Conservation (phyloP, 495 filamentous ascomycete species). For the Physcia stellaris region DNA sequence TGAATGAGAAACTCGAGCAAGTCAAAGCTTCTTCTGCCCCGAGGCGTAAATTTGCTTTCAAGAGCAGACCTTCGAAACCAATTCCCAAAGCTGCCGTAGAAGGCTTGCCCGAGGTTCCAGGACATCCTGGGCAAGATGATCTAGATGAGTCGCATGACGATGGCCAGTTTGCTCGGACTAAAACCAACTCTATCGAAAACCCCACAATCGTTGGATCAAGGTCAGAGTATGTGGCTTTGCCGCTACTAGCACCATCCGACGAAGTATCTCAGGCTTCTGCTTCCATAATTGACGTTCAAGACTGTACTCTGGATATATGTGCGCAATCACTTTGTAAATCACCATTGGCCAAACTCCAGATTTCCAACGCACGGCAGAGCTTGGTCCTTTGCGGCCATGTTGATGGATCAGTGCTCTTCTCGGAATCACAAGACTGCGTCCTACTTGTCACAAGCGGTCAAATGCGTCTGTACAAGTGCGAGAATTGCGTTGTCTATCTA, state of each 20-base stretch:
- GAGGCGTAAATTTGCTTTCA: constrained; percentile 61
- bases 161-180: not conserved
- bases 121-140: not conserved
- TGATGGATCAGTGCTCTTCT: constrained; percentile 69
- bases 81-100: not conserved
- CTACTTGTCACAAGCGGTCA: constrained; percentile 68
- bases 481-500: constrained; percentile 53
- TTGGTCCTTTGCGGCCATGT: constrained; percentile 67
- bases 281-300: constrained; percentile 53
- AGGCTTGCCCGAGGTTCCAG: not conserved
- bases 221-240: not conserved
- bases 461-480: constrained; percentile 79
- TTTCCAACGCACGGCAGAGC: constrained; percentile 54
- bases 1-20: constrained; percentile 50
- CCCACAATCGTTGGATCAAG: not conserved
- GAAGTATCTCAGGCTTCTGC: constrained; percentile 25
- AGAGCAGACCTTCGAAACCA: constrained; percentile 28
- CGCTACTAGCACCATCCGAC: not conserved
- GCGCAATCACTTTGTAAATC: constrained; percentile 35
- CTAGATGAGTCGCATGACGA: not conserved
- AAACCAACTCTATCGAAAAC: not conserved
- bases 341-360: constrained; percentile 61
- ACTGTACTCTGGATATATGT: constrained; percentile 70
- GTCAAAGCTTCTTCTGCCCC: constrained; percentile 44
- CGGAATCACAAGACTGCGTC: constrained; percentile 54